A percentile compares a stretch with the other conserved stretches of the same genome.
Evolutionary conservation across 805 yeast species (phyloP).

Genomic region (Osmozyma mogii): DNA sequence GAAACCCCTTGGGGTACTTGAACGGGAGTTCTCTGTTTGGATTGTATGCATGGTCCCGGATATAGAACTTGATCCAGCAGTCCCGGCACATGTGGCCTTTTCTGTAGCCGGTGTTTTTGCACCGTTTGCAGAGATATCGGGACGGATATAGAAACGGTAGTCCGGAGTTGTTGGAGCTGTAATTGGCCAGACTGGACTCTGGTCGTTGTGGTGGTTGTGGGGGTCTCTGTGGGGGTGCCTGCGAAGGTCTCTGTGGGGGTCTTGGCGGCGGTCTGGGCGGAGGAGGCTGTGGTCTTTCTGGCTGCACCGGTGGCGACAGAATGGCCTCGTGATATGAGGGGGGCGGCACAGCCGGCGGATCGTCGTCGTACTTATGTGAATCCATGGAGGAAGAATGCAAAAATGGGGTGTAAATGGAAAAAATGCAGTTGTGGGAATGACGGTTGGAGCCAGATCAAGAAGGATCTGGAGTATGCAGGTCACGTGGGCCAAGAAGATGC

Average conservation of each 20-base stretch:
- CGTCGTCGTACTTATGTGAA: no score
- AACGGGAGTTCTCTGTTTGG: slow-evolving; percentile 51
- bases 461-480: no score
- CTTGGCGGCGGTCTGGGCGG: slow-evolving; percentile 9
- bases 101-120: slow-evolving; percentile 28
- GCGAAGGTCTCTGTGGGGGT: slow-evolving; percentile 4
- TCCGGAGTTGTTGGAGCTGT: slow-evolving; percentile 12
- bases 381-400: no score
- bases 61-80: slow-evolving; percentile 25
- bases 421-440: no score
- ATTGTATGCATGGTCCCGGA: slow-evolving; percentile 29
- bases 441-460: no score
- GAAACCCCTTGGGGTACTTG: slow-evolving; percentile 53
- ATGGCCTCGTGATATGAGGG: slow-evolving; percentile 44
- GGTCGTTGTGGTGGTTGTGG: no score
- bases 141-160: slow-evolving; percentile 25
- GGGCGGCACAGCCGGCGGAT: slow-evolving; percentile 6
- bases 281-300: slow-evolving; percentile 7
- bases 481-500: no score
- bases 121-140: slow-evolving; percentile 24
- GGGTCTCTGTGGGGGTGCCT: slow-evolving; percentile 1
- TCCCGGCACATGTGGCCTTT: slow-evolving; percentile 19
- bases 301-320: slow-evolving; percentile 12
- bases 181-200: neutral
- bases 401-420: no score